Base-by-base conservation (phyloP, 495 filamentous ascomycete genomes). In the Venustampulla echinocandica region DNA sequence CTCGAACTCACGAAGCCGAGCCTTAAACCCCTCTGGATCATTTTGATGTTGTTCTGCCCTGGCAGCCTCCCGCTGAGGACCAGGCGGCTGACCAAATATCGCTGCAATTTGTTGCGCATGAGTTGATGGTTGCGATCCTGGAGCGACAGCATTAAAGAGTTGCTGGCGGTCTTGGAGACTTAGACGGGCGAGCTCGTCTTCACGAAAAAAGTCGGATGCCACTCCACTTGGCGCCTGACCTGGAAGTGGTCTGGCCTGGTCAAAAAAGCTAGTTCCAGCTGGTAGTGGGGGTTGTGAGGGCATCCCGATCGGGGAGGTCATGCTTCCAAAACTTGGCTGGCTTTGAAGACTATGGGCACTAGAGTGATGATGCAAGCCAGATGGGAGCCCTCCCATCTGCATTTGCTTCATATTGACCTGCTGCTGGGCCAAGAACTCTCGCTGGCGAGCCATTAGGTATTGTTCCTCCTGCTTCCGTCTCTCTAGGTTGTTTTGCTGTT, bases 391-490 rank as follows among this genome's bases (percentile, higher is more conserved):
- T 33, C 80, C 77, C 25, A 84, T 70, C 44, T 78, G 77, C 56
- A 84, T 80, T 63, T 85, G 79, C 61, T 86, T 84, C 61, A 83
- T 80, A 47, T 84, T 74, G 11, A 84, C 77, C 52, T 90, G 84
- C 56, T 92, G 86, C 52, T 89, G 90, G 28, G 84, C 81, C n/a
- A 93, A 73, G 59, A 86, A 83, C 60, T 98, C 92, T 48, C 95
- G 84, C 61, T 97, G 90, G 9, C 90, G 80, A 14, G 92, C 92
- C 77, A 96, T 88, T 17, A 93, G 70, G 63, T 95, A 93, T 57
- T 98, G 92, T 59, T 98, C 92, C 59, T 98, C 92, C 61, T 98
- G 92, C 70, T 98, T 98, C 18, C 93, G 75, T 32, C 92, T 75
- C 62, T 98, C 92, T 9, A 98, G 70, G 13, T 92, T 90, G 63